These are phyloP conservation scores for Sparassis latifolia DNA, from an alignment of 1,284 basidiomycete species.

Conservation along the genomic window DNA sequence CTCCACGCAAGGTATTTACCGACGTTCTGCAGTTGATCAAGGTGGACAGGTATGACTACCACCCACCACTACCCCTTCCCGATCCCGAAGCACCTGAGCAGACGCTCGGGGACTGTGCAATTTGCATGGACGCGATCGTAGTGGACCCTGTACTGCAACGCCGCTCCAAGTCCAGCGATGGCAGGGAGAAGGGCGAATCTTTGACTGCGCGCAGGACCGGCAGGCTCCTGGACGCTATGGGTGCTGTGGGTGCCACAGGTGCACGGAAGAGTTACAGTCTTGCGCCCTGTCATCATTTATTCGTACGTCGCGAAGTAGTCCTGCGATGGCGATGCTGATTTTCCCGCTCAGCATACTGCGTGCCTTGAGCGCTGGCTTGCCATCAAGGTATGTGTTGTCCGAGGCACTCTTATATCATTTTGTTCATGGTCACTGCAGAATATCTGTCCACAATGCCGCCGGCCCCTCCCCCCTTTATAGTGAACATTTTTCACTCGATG, in stretches of 20 bases:
- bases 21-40: constrained; percentile 43
- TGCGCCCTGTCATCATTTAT: constrained; percentile 85
- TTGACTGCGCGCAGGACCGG: constrained; percentile 13
- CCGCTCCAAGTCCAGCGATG: constrained; percentile 18
- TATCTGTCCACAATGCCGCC: constrained; percentile 83
- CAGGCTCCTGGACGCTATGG: constrained; percentile 35
- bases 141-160: constrained; percentile 36
- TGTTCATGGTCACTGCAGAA: constrained; percentile 40
- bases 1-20: no score
- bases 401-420: neutral
- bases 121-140: constrained; percentile 85
- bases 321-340: neutral
- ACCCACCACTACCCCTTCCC: constrained; percentile 65
- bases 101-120: constrained; percentile 78
- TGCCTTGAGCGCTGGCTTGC: constrained; percentile 64
- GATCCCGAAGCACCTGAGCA: constrained; percentile 70
- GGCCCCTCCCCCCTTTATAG: constrained; percentile 72
- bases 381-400: constrained; percentile 58
- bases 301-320: constrained; percentile 45
- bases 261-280: constrained; percentile 71
- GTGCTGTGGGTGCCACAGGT: constrained; percentile 33
- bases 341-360: constrained; percentile 5
- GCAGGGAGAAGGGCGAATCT: constrained; percentile 21
- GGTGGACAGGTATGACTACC: constrained; percentile 75
- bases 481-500: neutral